phyloP scores from a whole-genome alignment of 768 basidiomycete species.

The Tricholoma sp. region DNA sequence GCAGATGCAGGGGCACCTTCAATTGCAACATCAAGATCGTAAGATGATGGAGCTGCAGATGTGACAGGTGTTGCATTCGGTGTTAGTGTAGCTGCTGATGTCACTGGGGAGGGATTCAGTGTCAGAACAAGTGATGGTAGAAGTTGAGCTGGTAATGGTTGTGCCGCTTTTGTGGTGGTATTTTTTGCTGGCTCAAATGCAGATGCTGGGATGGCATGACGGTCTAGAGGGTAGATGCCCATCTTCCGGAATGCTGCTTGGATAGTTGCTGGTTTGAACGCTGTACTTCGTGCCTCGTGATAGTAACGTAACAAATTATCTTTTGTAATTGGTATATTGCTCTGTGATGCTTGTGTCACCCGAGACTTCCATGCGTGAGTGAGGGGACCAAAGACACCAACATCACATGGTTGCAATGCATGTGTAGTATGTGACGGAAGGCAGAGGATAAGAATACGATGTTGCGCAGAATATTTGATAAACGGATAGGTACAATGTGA shows the following conservation, averaged over 20 bases:
- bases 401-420: too few species aligned
- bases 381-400: too few species aligned
- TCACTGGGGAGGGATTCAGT: not conserved
- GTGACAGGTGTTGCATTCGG: not conserved
- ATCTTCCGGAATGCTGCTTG: constrained; percentile 14
- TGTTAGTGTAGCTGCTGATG: not conserved
- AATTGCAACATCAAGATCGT: not conserved
- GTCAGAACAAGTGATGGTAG: not conserved
- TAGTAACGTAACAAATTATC: constrained; percentile 8
- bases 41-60: not conserved
- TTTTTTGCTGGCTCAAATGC: constrained; percentile 1
- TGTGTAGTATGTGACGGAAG: too few species aligned
- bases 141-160: constrained; percentile 17
- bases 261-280: constrained; percentile 17
- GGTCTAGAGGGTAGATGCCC: constrained; percentile 18
- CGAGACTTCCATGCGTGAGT: not conserved
- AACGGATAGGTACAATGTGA: too few species aligned
- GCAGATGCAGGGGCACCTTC: not conserved
- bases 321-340: constrained; percentile 7
- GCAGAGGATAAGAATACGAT: not conserved
- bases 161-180: constrained; percentile 13
- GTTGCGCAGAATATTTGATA: not conserved
- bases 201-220: constrained; percentile 4
- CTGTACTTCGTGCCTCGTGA: constrained; percentile 6
- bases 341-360: not conserved